Base-by-base conservation (phyloP, 2,329 filamentous ascomycete genomes). In the Colletotrichum abscissum region DNA sequence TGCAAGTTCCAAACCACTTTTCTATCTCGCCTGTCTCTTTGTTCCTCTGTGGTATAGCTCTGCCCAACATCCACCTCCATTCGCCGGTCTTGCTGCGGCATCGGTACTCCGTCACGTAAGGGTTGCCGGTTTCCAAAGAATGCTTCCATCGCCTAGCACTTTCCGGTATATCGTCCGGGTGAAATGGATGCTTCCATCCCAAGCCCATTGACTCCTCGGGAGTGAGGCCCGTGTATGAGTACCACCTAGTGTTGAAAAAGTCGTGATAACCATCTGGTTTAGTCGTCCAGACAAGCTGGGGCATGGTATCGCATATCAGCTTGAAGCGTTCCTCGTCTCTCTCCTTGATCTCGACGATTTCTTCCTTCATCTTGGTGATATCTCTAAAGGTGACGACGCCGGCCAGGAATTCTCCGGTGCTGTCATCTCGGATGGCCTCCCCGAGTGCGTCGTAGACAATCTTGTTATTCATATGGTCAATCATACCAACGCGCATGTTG, bases 1-100 rank as follows among this genome's bases (percentile, higher is more conserved):
- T 95, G 77, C 92, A 95, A 1, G 93, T 95, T 84, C 93, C 94
- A 77, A 94, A 94, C 93, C 93, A 95, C 78, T 93, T 94, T 72
- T 94, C 86, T 62, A 95, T 94, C 60, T 88, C 84, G 2, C 92
- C 92, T 0, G 89, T 89, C 57, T 92, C 88, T 74, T 88, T 88
- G 73, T 94, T 90, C 52, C 87, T 87, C 77, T 95, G 86, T 0
- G 94, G 93, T 16, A 93, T 80, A 1, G 93, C 94, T 56, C 93
- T 88, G 12, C 92, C 93, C 3, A 96, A 84, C 86, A 95, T 94
- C 94, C 94, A 96, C 66, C 93, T 87, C 90, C 91, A 95, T 69
- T 92, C 88, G 1, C 93, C 94, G 38, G 92, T 88, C 63, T 88
- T 88, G 70, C 88, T 90, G 63, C 84, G 88, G 74, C 91, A 94